Conservation (phyloP, 2,329 filamentous ascomycete genomes). For the Zasmidium angulare region DNA sequence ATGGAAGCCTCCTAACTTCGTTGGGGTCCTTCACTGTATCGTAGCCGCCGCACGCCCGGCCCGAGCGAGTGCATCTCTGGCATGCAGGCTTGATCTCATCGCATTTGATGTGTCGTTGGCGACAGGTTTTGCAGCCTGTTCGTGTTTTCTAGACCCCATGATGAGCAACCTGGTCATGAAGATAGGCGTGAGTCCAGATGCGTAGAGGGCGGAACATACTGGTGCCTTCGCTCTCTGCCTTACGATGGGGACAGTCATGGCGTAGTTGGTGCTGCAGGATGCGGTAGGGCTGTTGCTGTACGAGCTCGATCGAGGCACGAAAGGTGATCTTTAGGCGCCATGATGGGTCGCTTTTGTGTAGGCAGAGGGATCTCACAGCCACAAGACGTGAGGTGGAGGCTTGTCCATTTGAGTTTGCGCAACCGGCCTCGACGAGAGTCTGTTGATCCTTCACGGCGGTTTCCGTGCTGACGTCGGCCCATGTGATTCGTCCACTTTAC, state of each 20-base stretch:
- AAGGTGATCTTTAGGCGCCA: neutral
- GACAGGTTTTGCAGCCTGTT: neutral
- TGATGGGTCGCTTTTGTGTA: neutral
- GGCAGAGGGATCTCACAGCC: neutral
- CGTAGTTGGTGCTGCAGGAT: neutral
- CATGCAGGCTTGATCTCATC: neutral
- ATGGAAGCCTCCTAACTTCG: neutral
- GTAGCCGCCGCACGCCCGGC: neutral
- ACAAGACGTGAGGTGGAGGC: neutral
- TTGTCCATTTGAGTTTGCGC: neutral
- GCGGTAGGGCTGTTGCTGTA: neutral
- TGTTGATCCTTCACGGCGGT: neutral
- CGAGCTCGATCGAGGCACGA: neutral
- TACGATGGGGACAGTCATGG: neutral
- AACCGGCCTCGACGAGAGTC: neutral
- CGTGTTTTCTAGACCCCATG: neutral
- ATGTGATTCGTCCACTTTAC: neutral
- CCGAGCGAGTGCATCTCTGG: neutral
- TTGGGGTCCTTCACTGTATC: neutral
- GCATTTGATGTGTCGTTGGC: neutral
- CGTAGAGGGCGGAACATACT: neutral
- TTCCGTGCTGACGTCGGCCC: neutral
- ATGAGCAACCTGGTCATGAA: neutral
- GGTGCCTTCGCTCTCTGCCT: neutral
- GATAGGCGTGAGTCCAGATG: too few species aligned